Evolutionary conservation across 148 eudicot species (phyloP), one percentile per base, ranked within the genome.

Genomic region (Heliamphora exappendiculata): DNA sequence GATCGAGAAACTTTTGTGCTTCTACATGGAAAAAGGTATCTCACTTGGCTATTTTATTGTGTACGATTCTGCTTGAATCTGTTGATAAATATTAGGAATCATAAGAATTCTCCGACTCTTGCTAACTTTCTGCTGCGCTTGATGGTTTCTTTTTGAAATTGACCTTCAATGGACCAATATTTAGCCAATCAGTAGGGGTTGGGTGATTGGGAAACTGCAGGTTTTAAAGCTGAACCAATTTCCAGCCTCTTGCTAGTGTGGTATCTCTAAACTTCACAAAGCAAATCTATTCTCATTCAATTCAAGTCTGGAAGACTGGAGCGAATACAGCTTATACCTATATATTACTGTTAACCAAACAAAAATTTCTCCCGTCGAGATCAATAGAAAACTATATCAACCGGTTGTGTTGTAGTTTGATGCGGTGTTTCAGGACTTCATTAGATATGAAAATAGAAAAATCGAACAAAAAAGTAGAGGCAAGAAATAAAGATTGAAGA

Each of bases 191-290:
- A 17, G 51, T 24, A 42, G 51, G 72, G 42, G 20, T 29, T 42
- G 7, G 16, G 54, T 12, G 45, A 7, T n/a, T 44, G 54, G 72
- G 6, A 44, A 28, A 45, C 37, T 68, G 51, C 26, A 45, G 54
- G 50, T 28, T 68, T 45, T 33, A 29, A 39, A 67, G 49, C 41
- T 47, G 58, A 49, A 28, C 68, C 44, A 19, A 64, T 24, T 36
- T 64, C 68, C 44, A 64, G 24, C 59, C 60, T 72, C 62, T 50
- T 51, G 60, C 29, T n/a, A 19, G 8, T 53, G n/a, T 20, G 74
- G 39, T 31, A 29, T 13, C 59, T 19, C n/a, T n/a, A n/a, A n/a
- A n/a, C n/a, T n/a, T n/a, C n/a, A n/a, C n/a, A n/a, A n/a, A n/a
- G n/a, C n/a, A n/a, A n/a, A n/a, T n/a, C n/a, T n/a, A n/a, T n/a